Evolutionary conservation across 768 basidiomycete species (phyloP).

Genomic region (Sarcodon aspratus): DNA sequence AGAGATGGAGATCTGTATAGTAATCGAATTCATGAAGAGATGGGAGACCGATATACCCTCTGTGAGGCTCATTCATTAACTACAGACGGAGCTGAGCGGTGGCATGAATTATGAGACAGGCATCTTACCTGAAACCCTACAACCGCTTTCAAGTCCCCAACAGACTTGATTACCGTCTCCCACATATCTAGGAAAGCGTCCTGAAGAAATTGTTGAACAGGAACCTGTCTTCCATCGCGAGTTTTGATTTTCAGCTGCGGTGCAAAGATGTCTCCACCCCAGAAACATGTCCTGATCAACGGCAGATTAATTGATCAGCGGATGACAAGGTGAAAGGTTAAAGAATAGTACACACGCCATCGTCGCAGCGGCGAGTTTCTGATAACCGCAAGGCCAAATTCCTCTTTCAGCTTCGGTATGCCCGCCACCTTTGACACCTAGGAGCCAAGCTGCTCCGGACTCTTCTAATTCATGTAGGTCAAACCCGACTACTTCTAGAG

Average conservation of each 20-base stretch:
- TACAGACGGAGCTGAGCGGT: slow-evolving; percentile 15
- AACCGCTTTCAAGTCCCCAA: slow-evolving; percentile 70
- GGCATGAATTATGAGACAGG: background rate
- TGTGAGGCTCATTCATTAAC: slow-evolving; percentile 94
- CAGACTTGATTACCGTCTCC: slow-evolving; percentile 47
- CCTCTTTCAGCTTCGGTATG: slow-evolving; percentile 71
- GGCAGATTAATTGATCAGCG: background rate
- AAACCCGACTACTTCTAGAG: slow-evolving; percentile 76
- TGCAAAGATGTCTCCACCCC: slow-evolving; percentile 83
- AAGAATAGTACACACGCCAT: slow-evolving; percentile 62
- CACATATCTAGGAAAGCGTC: slow-evolving; percentile 72
- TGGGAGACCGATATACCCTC: slow-evolving; percentile 77
- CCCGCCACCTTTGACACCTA: slow-evolving; percentile 68
- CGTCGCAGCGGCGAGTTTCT: slow-evolving; percentile 85
- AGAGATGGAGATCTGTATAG: slow-evolving; percentile 87
- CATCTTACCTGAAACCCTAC: slow-evolving; percentile 79
- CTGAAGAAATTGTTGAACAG: slow-evolving; percentile 79
- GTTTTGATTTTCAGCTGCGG: slow-evolving; percentile 54
- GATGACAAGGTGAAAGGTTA: background rate
- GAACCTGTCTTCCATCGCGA: slow-evolving; percentile 34
- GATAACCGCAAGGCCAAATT: slow-evolving; percentile 89
- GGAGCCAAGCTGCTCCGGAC: slow-evolving; percentile 79
- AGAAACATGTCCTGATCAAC: slow-evolving; percentile 72
- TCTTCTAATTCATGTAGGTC: slow-evolving; percentile 72
- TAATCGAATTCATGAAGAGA: slow-evolving; percentile 86